Base-by-base conservation (phyloP, 306 rosid species). In the Cyamopsis tetragonoloba region DNA sequence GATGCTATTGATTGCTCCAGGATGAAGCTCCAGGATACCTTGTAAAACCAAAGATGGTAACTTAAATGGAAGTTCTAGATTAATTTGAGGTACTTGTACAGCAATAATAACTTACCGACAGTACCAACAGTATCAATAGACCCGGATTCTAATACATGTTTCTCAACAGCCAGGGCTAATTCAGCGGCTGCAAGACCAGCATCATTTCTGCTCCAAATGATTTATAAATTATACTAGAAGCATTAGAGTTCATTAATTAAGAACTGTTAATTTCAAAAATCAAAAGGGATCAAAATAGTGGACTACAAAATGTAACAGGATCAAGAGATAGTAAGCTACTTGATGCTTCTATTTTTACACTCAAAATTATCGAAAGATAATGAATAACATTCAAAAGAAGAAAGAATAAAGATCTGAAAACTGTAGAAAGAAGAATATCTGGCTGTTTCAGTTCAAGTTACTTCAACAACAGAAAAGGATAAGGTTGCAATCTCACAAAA, bases 151-250 rank as follows among this genome's bases (percentile, higher is more conserved):
- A 93, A 75, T 54, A 93, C 98, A 5, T 93, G 97, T 68, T 62
- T 81, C 83, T 93, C 98, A 31, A 93, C 95, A 70, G 96, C 91
- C 37, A 89, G 78, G 10, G 89, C 95, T 74, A 93, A 80, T 77
- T 93, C 99, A 53, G 97, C 86, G 12, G 96, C 95, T 35, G 99
- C 97, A n/a, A 93, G 82, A 66, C 99, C 99, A 27, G 97, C 99
- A 70, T 93, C 96, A 39, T 88, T 93, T 84, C 98, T 93, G 82
- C 44, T 47, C 76, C 76, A 68, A 71, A 22, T 62, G 38, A 71
- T 54, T 68, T 46, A 79, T 55, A 74, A 57, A 44, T 66, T 19
- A 61, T 15, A 68, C 22, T 18, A 34, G 51, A 23, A 72, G 42
- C 43, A 49, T 26, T 55, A 39, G 41, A 68, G 57, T 42, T 62